These are phyloP conservation scores for Globisporangium emineosum DNA, from an alignment of 352 stramenopile species.

Conservation along the genomic window DNA sequence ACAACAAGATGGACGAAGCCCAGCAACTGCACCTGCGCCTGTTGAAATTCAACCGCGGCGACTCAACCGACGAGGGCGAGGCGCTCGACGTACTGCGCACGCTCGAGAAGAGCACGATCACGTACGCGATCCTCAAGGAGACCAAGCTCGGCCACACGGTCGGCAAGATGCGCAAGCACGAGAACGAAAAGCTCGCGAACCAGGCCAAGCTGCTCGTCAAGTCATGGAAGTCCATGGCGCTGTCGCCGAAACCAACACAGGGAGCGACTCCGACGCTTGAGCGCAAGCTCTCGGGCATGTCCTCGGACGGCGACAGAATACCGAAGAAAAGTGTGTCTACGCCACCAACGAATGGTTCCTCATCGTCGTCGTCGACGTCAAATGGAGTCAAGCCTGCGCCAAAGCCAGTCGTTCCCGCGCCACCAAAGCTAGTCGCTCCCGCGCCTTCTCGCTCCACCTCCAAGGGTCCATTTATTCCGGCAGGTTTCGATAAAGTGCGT, in stretches of 20 bases:
- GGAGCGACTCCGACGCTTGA: conserved; percentile 17
- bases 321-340: conserved; percentile 25
- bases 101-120: conserved; percentile 58
- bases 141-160: conserved; percentile 84
- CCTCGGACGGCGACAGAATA: conserved; percentile 27
- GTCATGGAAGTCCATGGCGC: conserved; percentile 83
- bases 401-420: not conserved
- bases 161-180: conserved; percentile 87
- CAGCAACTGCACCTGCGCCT: conserved; percentile 66
- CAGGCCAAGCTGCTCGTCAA: conserved; percentile 80
- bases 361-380: conserved; percentile 9
- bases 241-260: conserved; percentile 44
- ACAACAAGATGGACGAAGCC: conserved; percentile 57
- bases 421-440: not conserved
- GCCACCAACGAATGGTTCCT: conserved; percentile 9
- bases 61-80: conserved; percentile 52
- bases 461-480: conserved; percentile 50
- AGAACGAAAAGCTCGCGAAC: conserved; percentile 76
- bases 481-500: conserved; percentile 69
- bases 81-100: conserved; percentile 60
- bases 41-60: conserved; percentile 68
- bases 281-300: conserved; percentile 28
- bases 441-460: not conserved
- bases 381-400: conserved; percentile 27
- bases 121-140: conserved; percentile 74